These are phyloP conservation scores for Podila horticola DNA, from an alignment of 192 early-diverging fungal genomes.

Conservation along the genomic window DNA sequence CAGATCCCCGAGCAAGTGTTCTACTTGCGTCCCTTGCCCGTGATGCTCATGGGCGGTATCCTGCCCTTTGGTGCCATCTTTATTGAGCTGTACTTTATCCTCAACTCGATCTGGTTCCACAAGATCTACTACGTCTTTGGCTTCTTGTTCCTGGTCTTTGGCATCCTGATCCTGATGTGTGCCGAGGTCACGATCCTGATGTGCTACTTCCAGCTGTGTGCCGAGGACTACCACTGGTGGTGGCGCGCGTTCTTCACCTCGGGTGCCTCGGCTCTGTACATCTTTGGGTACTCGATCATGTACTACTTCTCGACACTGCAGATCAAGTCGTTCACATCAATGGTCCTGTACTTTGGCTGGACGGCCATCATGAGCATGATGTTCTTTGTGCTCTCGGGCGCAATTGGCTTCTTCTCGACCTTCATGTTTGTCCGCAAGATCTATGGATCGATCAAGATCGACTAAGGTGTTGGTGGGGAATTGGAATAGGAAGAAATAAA, in stretches of 20 bases:
- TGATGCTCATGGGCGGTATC: constrained; percentile 84
- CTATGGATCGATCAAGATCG: constrained; percentile 87
- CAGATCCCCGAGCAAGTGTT: constrained; percentile 91
- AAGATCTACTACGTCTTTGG: constrained; percentile 95
- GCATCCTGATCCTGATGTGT: constrained; percentile 84
- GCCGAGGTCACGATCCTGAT: constrained; percentile 88
- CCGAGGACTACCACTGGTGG: constrained; percentile 86
- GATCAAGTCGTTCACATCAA: constrained; percentile 81
- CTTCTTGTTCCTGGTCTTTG: constrained; percentile 89
- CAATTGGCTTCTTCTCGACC: constrained; percentile 83
- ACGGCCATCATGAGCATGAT: constrained; percentile 79
- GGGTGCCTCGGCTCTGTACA: constrained; percentile 87
- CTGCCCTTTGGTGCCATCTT: constrained; percentile 95
- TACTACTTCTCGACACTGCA: constrained; percentile 85
- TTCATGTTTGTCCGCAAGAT: constrained; percentile 83
- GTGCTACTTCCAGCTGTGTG: constrained; percentile 91
- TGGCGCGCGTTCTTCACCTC: constrained; percentile 91
- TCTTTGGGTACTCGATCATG: constrained; percentile 89
- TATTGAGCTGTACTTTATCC: constrained; percentile 97
- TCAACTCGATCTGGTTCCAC: constrained; percentile 94
- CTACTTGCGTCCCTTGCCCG: constrained; percentile 77
- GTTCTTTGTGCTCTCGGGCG: constrained; percentile 81
- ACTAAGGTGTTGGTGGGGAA: constrained; percentile 56
- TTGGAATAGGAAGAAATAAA: background rate
- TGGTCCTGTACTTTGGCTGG: constrained; percentile 93